Conservation (phyloP, 441 rosid genomes). For the Eruca vesicaria region DNA sequence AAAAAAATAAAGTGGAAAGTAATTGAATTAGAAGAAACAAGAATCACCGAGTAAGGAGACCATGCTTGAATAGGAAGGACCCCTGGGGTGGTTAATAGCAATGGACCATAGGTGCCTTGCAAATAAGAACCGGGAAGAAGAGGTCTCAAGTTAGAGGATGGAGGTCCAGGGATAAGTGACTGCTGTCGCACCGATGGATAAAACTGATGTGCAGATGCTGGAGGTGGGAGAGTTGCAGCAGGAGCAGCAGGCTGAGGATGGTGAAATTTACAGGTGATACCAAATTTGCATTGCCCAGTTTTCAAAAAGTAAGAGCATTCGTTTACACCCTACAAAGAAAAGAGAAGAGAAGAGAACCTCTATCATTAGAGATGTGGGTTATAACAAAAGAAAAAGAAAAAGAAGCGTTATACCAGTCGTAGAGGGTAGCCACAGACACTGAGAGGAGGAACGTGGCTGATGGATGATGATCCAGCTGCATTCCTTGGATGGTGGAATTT, state of each 20-base stretch:
- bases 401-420: constrained; percentile 72
- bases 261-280: constrained; percentile 90
- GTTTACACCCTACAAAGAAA: constrained; percentile 66
- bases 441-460: constrained; percentile 61
- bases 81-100: constrained; percentile 75
- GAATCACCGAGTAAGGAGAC: constrained; percentile 84
- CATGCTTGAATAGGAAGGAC: constrained; percentile 81
- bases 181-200: constrained; percentile 89
- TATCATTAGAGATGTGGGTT: no score
- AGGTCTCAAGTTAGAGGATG: constrained; percentile 72
- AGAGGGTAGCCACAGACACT: constrained; percentile 80
- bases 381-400: constrained; percentile 8
- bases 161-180: constrained; percentile 60
- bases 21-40: no score
- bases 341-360: no score
- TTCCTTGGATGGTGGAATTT: constrained; percentile 96
- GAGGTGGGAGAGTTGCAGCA: constrained; percentile 57
- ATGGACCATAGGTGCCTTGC: constrained; percentile 82
- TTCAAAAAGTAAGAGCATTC: constrained; percentile 98
- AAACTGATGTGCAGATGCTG: constrained; percentile 87
- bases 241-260: constrained; percentile 92
- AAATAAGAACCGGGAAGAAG: constrained; percentile 73
- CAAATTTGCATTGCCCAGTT: constrained; percentile 99
- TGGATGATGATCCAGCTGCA: constrained; percentile 64
- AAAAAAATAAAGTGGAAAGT: no score